Evolutionary conservation across 2,329 filamentous ascomycete species (phyloP), one percentile per base, ranked within the genome.

Genomic region (Arthrobotrys musiformis): DNA sequence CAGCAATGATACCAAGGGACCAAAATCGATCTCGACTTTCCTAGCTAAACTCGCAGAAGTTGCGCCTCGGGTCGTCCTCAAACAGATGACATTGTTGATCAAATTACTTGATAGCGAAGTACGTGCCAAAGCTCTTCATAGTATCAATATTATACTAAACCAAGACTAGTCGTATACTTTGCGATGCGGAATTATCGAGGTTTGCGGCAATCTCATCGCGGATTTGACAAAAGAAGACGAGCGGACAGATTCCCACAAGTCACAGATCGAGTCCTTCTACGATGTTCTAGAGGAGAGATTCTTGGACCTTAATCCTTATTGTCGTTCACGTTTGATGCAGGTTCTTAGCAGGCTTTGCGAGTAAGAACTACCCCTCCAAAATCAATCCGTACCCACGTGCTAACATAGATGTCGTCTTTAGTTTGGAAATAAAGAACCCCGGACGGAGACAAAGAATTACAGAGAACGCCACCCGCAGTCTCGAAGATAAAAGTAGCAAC

Each of bases 401-500:
- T 52, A 62, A 30, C 4, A 13, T 50, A 2, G 8, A 44, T 54
- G 11, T 9, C n/a, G 35, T 24, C 15, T 33, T 9, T 30, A 80
- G 79, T 70, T 87, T 98, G n/a, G 93, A 97, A 54, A 93, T 94
- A 79, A 98, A 98, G 82, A 97, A 96, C 81, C 93, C 94, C 40
- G 97, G 97, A 84, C 89, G 94, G 68, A 88, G 95, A 76, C 94
- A 97, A 83, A 91, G 89, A 82, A 94, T 91, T 2, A 92, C 94
- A 1, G 93, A 97, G 82, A 86, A 97, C 26, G 94, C 95, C 0
- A 90, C 92, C 70, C 89, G 92, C 80, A 98, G 94, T 83, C 86
- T 99, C 1, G 93, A 97, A 83, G 96, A 99, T 85, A 98, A 97
- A 86, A 98, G 94, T 85, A 99, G 95, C 84, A 97, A 98, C 81